phyloP scores from a whole-genome alignment of 345 rosid genomes.

The Garcia nutans region DNA sequence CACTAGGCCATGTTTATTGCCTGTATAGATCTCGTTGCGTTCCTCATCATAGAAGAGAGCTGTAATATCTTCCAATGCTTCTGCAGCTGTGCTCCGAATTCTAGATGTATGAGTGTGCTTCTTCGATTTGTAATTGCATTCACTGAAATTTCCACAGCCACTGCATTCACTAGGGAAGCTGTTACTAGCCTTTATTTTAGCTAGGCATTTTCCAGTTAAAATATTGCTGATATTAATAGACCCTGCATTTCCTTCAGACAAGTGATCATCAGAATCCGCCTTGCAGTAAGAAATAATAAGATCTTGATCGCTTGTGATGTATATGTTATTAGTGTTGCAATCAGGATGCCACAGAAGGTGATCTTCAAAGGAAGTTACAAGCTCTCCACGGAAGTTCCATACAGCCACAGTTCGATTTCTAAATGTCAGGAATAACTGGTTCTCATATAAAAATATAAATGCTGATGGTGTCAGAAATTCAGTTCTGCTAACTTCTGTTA shows the following conservation, averaged over 20 bases:
- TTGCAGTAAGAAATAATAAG: constrained; percentile 98
- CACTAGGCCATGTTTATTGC: constrained; percentile 73
- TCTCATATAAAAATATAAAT: constrained; percentile 88
- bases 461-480: constrained; percentile 97
- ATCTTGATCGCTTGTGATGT: constrained; percentile 96
- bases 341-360: constrained; percentile 96
- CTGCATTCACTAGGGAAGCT: constrained; percentile 43
- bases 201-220: constrained; percentile 91
- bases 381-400: constrained; percentile 97
- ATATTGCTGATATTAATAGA: constrained; percentile 91
- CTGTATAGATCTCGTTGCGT: constrained; percentile 89
- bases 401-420: constrained; percentile 83
- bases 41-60: constrained; percentile 92
- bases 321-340: constrained; percentile 93
- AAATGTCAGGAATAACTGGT: constrained; percentile 90
- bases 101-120: not conserved
- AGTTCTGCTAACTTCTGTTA: constrained; percentile 76
- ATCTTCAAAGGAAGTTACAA: constrained; percentile 96
- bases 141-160: too few relatives aligned
- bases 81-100: constrained; percentile 60
- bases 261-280: constrained; percentile 85
- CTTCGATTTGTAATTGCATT: constrained; percentile 46
- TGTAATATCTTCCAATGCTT: constrained; percentile 88
- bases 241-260: constrained; percentile 85
- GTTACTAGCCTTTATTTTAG: constrained; percentile 66